Base-by-base conservation (phyloP, 164 flowering plant genomes). In the Santalum album region DNA sequence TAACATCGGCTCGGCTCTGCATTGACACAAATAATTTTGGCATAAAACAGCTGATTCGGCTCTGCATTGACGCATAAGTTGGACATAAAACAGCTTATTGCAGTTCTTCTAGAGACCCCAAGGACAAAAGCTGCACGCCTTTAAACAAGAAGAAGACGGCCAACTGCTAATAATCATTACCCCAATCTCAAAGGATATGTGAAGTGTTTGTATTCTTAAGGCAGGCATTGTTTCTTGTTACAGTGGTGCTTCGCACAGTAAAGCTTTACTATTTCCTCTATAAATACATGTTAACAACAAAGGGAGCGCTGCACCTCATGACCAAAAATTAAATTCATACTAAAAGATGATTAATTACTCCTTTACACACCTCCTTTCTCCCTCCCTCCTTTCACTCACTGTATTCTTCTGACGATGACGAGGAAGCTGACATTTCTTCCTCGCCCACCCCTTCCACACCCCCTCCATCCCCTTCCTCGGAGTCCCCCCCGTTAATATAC, bases 371-470 rank as follows among this genome's bases (percentile, higher is more conserved):
- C 4, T 3, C 9, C 6, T 55, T 39, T 27, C 50, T 55, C 2
- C 18, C 20, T 19, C 39, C 36, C 27, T 25, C 39, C 2, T 40
- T 52, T 53, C 70, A 82, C 48, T 80, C 84, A 61, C 90, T 85
- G 56, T 72, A 83, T 0, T 77, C 87, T n/a, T n/a, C n/a, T n/a
- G n/a, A n/a, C n/a, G n/a, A n/a, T 3, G 89, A 74, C 16, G 94
- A 82, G 7, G 67, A 26, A 2, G 78, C 72, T 32, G 47, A 68
- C 3, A 65, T 65, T 23, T 54, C 84, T 14, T 70, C 75, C 32
- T 78, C 82, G 25, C 56, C 67, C 26, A 68, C 78, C 19, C 51
- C 72, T 25, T 65, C 60, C 49, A 38, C 67, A 18, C 49, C 69
- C 18, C 44, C 75, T 15, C 55, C 57, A 38, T 53, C 58, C 9